A percentile compares a stretch with the other conserved stretches of the same genome.
phyloP scores from a whole-genome alignment of 768 basidiomycete species.

The Pulveroboletus sp. region DNA sequence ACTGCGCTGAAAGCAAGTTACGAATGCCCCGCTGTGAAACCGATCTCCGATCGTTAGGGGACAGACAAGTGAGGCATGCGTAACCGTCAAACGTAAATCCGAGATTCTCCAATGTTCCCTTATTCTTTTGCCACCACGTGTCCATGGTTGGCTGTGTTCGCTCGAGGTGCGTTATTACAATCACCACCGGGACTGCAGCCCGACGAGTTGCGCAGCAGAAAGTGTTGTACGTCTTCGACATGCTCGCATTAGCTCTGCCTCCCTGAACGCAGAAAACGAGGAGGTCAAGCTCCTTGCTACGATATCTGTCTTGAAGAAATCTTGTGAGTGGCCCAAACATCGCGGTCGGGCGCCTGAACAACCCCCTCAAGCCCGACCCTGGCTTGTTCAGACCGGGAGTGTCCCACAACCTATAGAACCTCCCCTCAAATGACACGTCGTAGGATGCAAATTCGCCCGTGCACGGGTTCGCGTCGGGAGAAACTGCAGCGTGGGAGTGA shows the following conservation, averaged over 20 bases:
- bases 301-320: constrained; percentile 32
- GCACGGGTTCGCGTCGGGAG: constrained; percentile 29
- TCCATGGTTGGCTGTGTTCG: constrained; percentile 28
- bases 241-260: constrained; percentile 11
- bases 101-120: constrained; percentile 9
- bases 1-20: constrained; percentile 9
- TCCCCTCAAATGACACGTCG: constrained; percentile 16
- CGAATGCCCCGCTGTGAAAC: constrained; percentile 17
- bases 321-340: constrained; percentile 11
- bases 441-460: constrained; percentile 29
- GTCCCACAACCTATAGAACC: constrained; percentile 27
- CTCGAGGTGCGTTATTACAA: constrained; percentile 40
- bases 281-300: constrained; percentile 17
- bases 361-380: neutral
- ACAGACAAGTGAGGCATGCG: constrained; percentile 27
- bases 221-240: constrained; percentile 14
- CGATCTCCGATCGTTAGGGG: constrained; percentile 14
- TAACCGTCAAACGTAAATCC: constrained; percentile 27
- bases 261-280: constrained; percentile 23
- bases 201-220: constrained; percentile 34
- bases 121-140: constrained; percentile 31
- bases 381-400: constrained; percentile 29
- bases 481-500: constrained; percentile 19
- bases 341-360: constrained; percentile 7
- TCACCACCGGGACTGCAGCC: constrained; percentile 32